Evolutionary conservation across 1,284 basidiomycete species (phyloP), one percentile per base, ranked within the genome.

Genomic region (Apiotrichum porosum): DNA sequence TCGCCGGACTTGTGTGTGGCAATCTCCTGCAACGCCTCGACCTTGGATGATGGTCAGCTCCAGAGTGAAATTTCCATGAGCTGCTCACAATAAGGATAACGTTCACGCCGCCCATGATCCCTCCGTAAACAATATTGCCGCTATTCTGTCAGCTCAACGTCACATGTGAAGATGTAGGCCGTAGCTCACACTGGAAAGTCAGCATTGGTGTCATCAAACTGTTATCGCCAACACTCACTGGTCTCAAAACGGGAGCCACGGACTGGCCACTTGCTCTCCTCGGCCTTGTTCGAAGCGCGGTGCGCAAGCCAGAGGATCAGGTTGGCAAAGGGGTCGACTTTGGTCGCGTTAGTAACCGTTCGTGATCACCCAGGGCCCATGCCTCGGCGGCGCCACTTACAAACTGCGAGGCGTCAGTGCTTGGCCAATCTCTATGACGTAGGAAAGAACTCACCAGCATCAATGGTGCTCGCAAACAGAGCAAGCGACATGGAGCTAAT

Each of bases 241-340:
- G 87, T 92, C 70, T 92, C 88, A 37, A 94, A 79, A 40, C 90
- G 80, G n/a, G 84, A 80, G 22, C 93, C 93, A 42, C 91, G 86
- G 13, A 90, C 86, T 8, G 90, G 91, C 89, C 90, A 95, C 62
- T 88, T 89, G 68, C 84, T 86, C 42, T 75, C 62, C 63, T 95
- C 90, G 49, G 93, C 79, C 18, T 65, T 78, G 10, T 68, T 73
- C 1, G 89, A 83, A 61, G 89, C 86, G 54, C 79, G 78, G 71
- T 98, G 86, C 1, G 94, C 77, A 75, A 82, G 82, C 70, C 85
- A 86, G 3, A 97, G 79, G 12, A 95, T 77, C 32, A 94, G 69
- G 62, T 95, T 97, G 55, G 90, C 92, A 44, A 88, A 85, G 37
- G 91, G 82, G 65, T 97, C 93, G 65, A 95, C 68, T 67, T 39